These are phyloP conservation scores for Lyophyllum atratum DNA, from an alignment of 768 basidiomycete genomes.

Conservation along the genomic window DNA sequence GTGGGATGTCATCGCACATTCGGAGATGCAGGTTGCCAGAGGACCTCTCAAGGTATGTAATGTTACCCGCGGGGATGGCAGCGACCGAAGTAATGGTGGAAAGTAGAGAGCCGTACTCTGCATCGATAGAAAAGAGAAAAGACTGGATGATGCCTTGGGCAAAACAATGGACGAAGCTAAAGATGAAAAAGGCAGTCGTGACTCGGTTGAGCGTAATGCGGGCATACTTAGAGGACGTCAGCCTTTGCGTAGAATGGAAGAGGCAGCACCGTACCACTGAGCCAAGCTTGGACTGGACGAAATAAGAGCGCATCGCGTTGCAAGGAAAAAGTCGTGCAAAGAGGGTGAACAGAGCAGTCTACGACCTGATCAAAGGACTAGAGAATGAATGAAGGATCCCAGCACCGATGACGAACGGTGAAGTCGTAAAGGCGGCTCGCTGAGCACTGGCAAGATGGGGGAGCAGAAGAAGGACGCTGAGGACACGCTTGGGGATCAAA, in stretches of 20 bases:
- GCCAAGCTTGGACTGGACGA: background rate
- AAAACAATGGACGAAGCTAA: slow-evolving; percentile 52
- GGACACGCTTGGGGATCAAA: background rate
- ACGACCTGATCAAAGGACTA: background rate
- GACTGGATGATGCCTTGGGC: slow-evolving; percentile 54
- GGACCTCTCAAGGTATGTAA: slow-evolving; percentile 37
- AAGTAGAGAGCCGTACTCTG: slow-evolving; percentile 37
- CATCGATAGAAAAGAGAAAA: slow-evolving; percentile 47
- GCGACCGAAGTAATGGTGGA: slow-evolving; percentile 37
- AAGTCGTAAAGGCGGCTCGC: slow-evolving; percentile 7
- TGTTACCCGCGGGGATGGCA: slow-evolving; percentile 34
- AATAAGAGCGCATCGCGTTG: background rate
- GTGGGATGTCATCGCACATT: slow-evolving; percentile 49
- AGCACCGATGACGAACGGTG: slow-evolving; percentile 9
- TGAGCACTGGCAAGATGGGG: slow-evolving; percentile 3
- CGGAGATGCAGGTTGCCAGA: slow-evolving; percentile 29
- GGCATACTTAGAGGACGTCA: slow-evolving; percentile 27
- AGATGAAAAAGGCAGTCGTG: slow-evolving; percentile 51
- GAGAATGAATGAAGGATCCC: background rate
- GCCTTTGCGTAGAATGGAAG: background rate
- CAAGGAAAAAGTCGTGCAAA: background rate
- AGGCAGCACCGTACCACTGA: slow-evolving; percentile 5
- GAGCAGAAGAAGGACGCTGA: slow-evolving; percentile 1
- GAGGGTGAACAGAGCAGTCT: background rate
- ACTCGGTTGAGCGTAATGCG: slow-evolving; percentile 39